phyloP scores from a whole-genome alignment of 2,329 filamentous ascomycete genomes.

The Alternaria longipes region DNA sequence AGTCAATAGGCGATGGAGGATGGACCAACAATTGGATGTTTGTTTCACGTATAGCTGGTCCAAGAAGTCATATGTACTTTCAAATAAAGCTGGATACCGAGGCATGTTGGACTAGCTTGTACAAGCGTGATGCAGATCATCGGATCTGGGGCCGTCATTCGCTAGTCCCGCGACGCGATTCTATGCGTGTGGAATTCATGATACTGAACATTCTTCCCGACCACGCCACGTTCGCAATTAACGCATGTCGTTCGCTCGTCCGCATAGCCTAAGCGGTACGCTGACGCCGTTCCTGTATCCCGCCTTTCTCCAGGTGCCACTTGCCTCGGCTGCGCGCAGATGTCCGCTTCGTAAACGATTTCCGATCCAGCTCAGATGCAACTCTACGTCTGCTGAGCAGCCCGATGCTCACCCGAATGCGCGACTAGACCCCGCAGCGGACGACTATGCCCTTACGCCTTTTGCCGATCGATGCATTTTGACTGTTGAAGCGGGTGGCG shows the following conservation, averaged over 20 bases:
- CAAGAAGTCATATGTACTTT: background rate
- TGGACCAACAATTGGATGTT: background rate
- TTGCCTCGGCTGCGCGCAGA: slow-evolving; percentile 33
- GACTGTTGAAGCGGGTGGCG: slow-evolving; percentile 78
- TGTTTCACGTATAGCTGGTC: background rate
- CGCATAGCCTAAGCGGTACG: slow-evolving; percentile 43
- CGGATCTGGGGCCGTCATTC: slow-evolving; percentile 11
- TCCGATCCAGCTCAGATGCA: slow-evolving; percentile 38
- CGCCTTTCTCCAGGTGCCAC: slow-evolving; percentile 42
- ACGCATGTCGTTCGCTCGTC: slow-evolving; percentile 46
- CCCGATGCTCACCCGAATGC: slow-evolving; percentile 18
- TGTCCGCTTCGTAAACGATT: slow-evolving; percentile 25
- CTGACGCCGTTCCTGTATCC: slow-evolving; percentile 59
- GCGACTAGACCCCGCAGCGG: slow-evolving; percentile 77
- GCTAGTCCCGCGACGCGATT: slow-evolving; percentile 16
- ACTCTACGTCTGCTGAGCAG: slow-evolving; percentile 30
- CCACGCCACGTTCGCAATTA: slow-evolving; percentile 7
- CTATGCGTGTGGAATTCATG: slow-evolving; percentile 3
- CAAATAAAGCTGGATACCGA: background rate
- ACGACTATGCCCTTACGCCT: slow-evolving; percentile 82
- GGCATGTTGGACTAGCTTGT: slow-evolving; percentile 1
- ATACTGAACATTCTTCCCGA: background rate
- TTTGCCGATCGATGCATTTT: slow-evolving; percentile 89
- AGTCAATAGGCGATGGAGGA: background rate
- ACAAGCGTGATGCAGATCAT: slow-evolving; percentile 12